phyloP scores from a whole-genome alignment of 1,139 yeast species.

The Yamadazyma songkhlaensis region DNA sequence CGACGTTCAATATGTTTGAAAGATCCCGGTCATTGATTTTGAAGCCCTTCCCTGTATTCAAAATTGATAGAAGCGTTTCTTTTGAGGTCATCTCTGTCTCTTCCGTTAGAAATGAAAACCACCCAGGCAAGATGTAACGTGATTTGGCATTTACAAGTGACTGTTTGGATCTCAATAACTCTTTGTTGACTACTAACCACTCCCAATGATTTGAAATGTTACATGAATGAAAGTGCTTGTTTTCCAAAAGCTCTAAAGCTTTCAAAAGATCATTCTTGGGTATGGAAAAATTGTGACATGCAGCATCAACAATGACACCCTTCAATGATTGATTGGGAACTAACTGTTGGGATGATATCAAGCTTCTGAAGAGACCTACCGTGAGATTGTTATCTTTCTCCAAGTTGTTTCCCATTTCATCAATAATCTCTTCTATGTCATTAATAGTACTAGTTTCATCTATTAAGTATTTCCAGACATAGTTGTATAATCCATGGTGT shows the following conservation, averaged over 20 bases:
- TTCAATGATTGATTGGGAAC: conserved; percentile 9
- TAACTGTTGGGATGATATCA: conserved; percentile 4
- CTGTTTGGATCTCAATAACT: background rate
- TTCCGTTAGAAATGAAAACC: conserved; percentile 9
- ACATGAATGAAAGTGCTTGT: too few relatives aligned
- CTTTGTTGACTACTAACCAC: conserved; percentile 2
- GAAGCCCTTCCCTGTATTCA: background rate
- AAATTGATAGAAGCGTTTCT: background rate
- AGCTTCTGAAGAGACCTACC: conserved; percentile 23
- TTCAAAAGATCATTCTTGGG: conserved; percentile 2
- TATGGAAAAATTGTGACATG: conserved; percentile 7
- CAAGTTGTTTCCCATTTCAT: conserved; percentile 20
- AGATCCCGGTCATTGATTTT: conserved; percentile 10
- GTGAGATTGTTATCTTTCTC: conserved; percentile 16
- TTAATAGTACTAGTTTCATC: conserved; percentile 28
- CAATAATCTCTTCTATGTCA: conserved; percentile 39
- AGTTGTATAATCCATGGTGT: conserved; percentile 28
- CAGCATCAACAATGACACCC: conserved; percentile 10
- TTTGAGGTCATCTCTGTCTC: background rate
- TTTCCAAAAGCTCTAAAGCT: conserved; percentile 1
- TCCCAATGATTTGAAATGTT: conserved; percentile 7
- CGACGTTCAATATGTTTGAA: background rate
- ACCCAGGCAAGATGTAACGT: conserved; percentile 7
- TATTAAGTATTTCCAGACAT: conserved; percentile 30
- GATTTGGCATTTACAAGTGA: background rate